These are phyloP conservation scores for Talaromyces amestolkiae DNA, from an alignment of 2,329 filamentous ascomycete genomes.

Conservation along the genomic window DNA sequence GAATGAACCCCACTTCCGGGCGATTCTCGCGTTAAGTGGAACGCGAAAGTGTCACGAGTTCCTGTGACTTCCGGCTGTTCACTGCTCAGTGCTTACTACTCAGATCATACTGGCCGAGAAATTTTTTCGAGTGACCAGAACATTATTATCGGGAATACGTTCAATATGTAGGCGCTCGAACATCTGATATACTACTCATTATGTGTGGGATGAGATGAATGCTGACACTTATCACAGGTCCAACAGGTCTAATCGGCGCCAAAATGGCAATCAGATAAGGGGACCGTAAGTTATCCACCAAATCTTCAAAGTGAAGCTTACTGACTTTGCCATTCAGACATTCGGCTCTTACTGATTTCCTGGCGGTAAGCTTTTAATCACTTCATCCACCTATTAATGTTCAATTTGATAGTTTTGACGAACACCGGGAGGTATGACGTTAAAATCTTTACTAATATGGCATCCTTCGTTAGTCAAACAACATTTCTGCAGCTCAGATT, in stretches of 20 bases:
- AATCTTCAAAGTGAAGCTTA: not conserved
- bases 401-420: not conserved
- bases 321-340: conserved; percentile 41
- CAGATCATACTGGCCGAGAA: not conserved
- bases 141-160: not conserved
- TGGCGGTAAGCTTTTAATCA: conserved; percentile 51
- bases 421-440: not conserved
- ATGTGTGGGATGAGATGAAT: not conserved
- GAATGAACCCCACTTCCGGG: not conserved
- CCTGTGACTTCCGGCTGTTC: conserved; percentile 29
- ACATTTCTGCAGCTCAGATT: conserved; percentile 64
- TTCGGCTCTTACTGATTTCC: conserved; percentile 66
- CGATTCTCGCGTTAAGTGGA: conserved; percentile 39
- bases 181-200: not conserved
- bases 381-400: not conserved
- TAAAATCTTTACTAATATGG: not conserved
- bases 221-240: conserved; percentile 5
- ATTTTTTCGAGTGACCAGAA: not conserved
- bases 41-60: conserved; percentile 40
- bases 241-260: conserved; percentile 31
- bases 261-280: conserved; percentile 35
- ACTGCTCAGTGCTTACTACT: not conserved
- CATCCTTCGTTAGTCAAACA: conserved; percentile 52
- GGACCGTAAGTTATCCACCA: conserved; percentile 45
- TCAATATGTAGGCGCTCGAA: conserved; percentile 3